A percentile compares a stretch with the other conserved stretches of the same genome.
These are phyloP conservation scores for Rubus parviflorus DNA, from an alignment of 306 rosid genomes.

Conservation along the genomic window DNA sequence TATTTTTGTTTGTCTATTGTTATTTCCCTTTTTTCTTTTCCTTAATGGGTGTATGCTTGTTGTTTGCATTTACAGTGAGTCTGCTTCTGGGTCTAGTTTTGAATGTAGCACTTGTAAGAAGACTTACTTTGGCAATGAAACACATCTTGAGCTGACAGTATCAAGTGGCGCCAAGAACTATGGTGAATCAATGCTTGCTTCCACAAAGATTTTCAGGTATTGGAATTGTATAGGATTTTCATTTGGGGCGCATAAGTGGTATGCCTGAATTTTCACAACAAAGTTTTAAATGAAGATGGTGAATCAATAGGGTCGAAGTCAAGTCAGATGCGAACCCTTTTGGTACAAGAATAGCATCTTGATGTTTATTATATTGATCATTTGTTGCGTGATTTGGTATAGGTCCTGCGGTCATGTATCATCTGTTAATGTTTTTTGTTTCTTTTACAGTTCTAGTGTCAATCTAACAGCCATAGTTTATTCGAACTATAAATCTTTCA, in stretches of 20 bases:
- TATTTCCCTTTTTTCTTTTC: not conserved
- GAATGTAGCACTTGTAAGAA: slow-evolving; percentile 79
- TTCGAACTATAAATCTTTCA: not conserved
- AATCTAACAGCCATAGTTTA: not conserved
- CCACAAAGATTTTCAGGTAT: slow-evolving; percentile 87
- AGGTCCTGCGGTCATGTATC: not conserved
- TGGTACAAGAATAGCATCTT: not conserved
- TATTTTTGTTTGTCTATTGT: not conserved
- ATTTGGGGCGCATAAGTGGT: not conserved
- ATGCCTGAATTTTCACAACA: not conserved
- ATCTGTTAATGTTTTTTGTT: not conserved
- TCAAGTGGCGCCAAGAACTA: slow-evolving; percentile 57
- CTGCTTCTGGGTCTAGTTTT: slow-evolving; percentile 51
- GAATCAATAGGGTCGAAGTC: not conserved
- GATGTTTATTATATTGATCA: not conserved
- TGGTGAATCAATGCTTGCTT: slow-evolving; percentile 63
- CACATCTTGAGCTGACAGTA: slow-evolving; percentile 65
- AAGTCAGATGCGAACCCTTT: not conserved
- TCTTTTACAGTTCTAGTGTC: not conserved
- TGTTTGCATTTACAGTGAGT: slow-evolving; percentile 47
- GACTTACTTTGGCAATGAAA: slow-evolving; percentile 58
- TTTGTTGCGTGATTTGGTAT: not conserved
- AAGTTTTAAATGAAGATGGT: not conserved
- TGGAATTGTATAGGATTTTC: not conserved
- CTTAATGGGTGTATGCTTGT: slow-evolving; percentile 4